Base-by-base conservation (phyloP, 345 rosid genomes). In the Euphorbia pulcherrima region DNA sequence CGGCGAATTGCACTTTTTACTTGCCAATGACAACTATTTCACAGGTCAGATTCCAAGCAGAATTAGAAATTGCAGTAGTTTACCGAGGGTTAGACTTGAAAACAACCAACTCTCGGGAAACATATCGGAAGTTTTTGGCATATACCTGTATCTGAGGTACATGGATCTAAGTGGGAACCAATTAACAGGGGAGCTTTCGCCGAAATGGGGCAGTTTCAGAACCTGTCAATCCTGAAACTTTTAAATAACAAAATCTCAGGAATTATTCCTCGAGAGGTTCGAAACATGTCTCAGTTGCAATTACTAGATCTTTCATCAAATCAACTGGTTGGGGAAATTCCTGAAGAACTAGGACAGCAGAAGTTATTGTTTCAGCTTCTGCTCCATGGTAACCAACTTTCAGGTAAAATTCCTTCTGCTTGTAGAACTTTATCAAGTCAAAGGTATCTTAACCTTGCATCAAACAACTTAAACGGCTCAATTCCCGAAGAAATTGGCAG, bases 121-220 rank as follows among this genome's bases (percentile, higher is more conserved):
- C 29, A 26, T 55, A 20, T 24, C 60, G 1, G 35, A 55, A 55
- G 60, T 10, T 55, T 55, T 55, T 55, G 60, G 60, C 33, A 16
- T 55, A 26, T 26, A 55, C 35, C 60, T 33, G 12, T 18, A 55
- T 4, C 35, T 55, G 12, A 1, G 11, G 33, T 55, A 55, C 8
- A 26, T 26, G 12, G 30, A 26, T 55, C 27, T 55, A 33, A 26
- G 60, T 55, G 18, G 16, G 48, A 69, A 26, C 27, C 37, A 33
- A 11, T 69, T 69, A 3, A 37, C 39, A 30, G 60, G 73, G 39
- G 26, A 69, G 58, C 51, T 69, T 26, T 62, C 74, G 5, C 29
- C 51, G 2, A 33, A 54, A 13, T 71, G 68, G 68, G 35, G 23
- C 44, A 39, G 12, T 17, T 21, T 27, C 60, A 14, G 16, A 55